Conservation (phyloP, 2,329 filamentous ascomycete genomes). For the Pseudodiploospora longispora region DNA sequence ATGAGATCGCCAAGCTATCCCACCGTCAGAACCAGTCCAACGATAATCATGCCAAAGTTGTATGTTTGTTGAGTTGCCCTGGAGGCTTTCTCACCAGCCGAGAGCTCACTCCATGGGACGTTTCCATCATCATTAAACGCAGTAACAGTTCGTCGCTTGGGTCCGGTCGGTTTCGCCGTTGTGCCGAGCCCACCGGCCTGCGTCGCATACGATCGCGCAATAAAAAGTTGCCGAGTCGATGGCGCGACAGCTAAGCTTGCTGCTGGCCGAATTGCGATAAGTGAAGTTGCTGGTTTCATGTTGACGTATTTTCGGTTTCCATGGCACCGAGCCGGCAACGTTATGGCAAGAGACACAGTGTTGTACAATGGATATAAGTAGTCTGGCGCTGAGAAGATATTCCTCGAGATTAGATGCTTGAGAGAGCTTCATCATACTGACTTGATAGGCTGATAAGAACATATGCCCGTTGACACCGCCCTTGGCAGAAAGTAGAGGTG, state of each 20-base stretch:
- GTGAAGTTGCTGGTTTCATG: slow-evolving; percentile 38
- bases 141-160: slow-evolving; percentile 64
- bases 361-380: no score
- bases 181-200: slow-evolving; percentile 36
- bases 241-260: slow-evolving; percentile 18
- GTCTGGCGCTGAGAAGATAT: no score
- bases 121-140: slow-evolving; percentile 79
- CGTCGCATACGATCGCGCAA: slow-evolving; percentile 50
- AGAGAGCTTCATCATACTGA: slow-evolving; percentile 2
- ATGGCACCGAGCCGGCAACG: slow-evolving; percentile 17
- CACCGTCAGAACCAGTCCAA: slow-evolving; percentile 71
- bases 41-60: slow-evolving; percentile 71
- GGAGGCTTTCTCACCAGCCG: slow-evolving; percentile 66
- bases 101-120: slow-evolving; percentile 74
- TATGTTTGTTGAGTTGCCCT: slow-evolving; percentile 84
- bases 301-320: slow-evolving; percentile 29
- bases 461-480: slow-evolving; percentile 22
- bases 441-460: not conserved
- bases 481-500: slow-evolving; percentile 26
- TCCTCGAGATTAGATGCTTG: no score
- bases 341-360: no score
- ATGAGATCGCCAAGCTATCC: slow-evolving; percentile 12
- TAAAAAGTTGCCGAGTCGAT: slow-evolving; percentile 27
- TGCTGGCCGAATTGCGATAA: slow-evolving; percentile 26
- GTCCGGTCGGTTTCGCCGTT: slow-evolving; percentile 22